Evolutionary conservation across 192 early-diverging fungal genomes (phyloP), one percentile per base, ranked within the genome.

Genomic region (Backusella luteola): DNA sequence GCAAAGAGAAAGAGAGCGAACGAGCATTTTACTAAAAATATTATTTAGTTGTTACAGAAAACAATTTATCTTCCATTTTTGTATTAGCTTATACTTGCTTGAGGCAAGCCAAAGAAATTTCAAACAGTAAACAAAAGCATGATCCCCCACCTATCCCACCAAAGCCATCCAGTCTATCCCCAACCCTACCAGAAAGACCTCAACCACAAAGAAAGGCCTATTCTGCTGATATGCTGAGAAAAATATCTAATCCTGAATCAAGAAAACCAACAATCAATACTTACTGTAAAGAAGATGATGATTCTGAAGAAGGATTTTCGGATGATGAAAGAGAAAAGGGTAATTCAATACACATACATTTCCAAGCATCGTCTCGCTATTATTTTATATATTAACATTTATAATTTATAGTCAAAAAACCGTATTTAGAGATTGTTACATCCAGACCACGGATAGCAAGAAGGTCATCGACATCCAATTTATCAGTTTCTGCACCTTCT

Each of bases 91-190:
- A 81, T 23, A 78, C 80, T 4, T 86, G 85, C 78, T 75, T 88
- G 19, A 69, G 59, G 23, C 80, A 81, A 72, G 85, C 83, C 3
- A 84, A 88, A 82, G 82, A 83, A 36, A 85, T 88, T 42, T 81
- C 82, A n/a, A 63, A 26, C 76, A 69, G 82, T 74, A 79, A 84
- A 77, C 39, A 76, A 75, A 77, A 80, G 19, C 85, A 79, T 72
- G 32, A 76, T 29, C 56, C 56, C 12, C 75, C 70, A 26, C 35
- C 70, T 32, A 34, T 46, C 49, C 42, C 79, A 9, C 19, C 68
- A 8, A 56, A 52, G 69, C 44, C 66, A 71, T 44, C 73, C 1
- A 39, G 15, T 34, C 19, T 71, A 32, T 71, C 70, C 0, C 23
- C 56, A 14, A 71, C 39, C 4, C 66, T 42, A 46, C 73, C 74